phyloP scores from a whole-genome alignment of 768 basidiomycete species.

The Lepiota venenata region DNA sequence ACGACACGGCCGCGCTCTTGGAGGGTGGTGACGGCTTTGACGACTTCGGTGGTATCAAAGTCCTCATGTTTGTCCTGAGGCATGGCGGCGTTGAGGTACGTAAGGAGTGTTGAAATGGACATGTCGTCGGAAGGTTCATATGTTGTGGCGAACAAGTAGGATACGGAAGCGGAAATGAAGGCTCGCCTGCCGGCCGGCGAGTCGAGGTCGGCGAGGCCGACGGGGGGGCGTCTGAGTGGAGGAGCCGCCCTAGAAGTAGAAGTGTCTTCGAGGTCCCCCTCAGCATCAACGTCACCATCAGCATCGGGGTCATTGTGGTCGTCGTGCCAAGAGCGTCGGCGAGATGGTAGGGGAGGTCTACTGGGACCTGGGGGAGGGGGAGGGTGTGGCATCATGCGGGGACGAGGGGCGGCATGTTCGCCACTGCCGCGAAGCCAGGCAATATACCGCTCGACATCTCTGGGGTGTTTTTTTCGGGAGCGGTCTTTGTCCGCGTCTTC shows the following conservation, averaged over 20 bases:
- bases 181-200: conserved; percentile 59
- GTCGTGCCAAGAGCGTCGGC: conserved; percentile 10
- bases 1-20: conserved; percentile 45
- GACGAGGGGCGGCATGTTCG: not conserved
- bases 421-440: conserved; percentile 4
- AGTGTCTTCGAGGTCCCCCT: conserved; percentile 7
- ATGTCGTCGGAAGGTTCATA: conserved; percentile 66
- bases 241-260: not conserved
- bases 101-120: conserved; percentile 63
- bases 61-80: conserved; percentile 80
- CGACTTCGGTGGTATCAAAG: conserved; percentile 74
- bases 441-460: conserved; percentile 16
- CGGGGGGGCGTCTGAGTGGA: conserved; percentile 27
- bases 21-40: conserved; percentile 41
- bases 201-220: conserved; percentile 57
- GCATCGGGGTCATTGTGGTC: conserved; percentile 24
- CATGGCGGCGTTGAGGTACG: conserved; percentile 74
- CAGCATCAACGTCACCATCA: conserved; percentile 25
- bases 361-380: not conserved
- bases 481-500: conserved; percentile 22
- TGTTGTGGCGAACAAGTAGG: conserved; percentile 64
- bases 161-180: conserved; percentile 49
- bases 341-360: not conserved
- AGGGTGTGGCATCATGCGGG: not conserved
- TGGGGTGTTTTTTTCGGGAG: conserved; percentile 13